phyloP scores from a whole-genome alignment of 805 yeast genomes.

The Saccharomycopsis schoenii region DNA sequence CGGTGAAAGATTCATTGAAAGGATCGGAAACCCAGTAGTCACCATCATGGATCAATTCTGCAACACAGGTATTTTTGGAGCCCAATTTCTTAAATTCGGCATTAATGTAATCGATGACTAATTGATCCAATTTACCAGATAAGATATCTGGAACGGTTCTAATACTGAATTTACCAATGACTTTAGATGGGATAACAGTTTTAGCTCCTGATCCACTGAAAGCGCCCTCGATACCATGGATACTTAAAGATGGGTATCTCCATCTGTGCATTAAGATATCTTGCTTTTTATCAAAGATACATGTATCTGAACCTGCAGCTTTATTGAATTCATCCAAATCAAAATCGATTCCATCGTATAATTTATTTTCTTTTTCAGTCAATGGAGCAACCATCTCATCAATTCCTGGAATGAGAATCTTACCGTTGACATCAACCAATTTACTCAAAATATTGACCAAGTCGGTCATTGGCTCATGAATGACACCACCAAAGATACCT shows the following conservation, averaged over 20 bases:
- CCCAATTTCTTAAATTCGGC: slow-evolving; percentile 53
- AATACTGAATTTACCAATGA: slow-evolving; percentile 88
- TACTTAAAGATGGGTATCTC: slow-evolving; percentile 94
- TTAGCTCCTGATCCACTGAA: slow-evolving; percentile 92
- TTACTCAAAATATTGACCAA: slow-evolving; percentile 65
- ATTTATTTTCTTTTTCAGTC: slow-evolving; percentile 64
- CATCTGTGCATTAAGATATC: slow-evolving; percentile 94
- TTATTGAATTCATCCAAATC: slow-evolving; percentile 74
- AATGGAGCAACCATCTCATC: slow-evolving; percentile 92
- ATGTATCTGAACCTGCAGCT: slow-evolving; percentile 83
- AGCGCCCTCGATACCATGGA: slow-evolving; percentile 98
- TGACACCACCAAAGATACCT: slow-evolving; percentile 94
- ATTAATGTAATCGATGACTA: slow-evolving; percentile 64
- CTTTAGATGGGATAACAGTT: slow-evolving; percentile 95
- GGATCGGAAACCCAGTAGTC: slow-evolving; percentile 96
- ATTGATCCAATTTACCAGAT: slow-evolving; percentile 63
- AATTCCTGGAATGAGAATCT: slow-evolving; percentile 79
- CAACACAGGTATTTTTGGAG: slow-evolving; percentile 66
- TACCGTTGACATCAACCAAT: slow-evolving; percentile 75
- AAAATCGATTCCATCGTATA: slow-evolving; percentile 82
- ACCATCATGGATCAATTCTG: slow-evolving; percentile 87
- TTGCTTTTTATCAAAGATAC: slow-evolving; percentile 66
- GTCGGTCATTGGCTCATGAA: slow-evolving; percentile 97
- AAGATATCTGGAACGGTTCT: slow-evolving; percentile 96
- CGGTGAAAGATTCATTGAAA: slow-evolving; percentile 81